Base-by-base conservation (phyloP, 192 early-diverging fungal genomes). In the Diversispora eburnea region DNA sequence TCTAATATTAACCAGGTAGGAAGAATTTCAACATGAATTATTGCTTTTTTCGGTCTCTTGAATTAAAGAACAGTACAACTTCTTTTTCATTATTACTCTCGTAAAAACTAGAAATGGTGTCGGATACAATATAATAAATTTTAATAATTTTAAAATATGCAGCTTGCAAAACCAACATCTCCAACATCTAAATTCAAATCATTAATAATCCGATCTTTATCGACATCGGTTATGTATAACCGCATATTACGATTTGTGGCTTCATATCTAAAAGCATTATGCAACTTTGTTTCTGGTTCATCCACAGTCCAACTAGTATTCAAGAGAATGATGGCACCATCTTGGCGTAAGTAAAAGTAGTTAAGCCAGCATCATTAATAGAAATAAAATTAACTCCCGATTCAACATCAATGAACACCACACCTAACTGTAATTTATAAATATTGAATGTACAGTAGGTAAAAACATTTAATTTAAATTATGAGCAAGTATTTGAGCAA, bases 301-400 rank as follows among this genome's bases (percentile, higher is more conserved):
- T 87, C 90, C 33, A 82, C 81, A 10, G 82, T 81, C 89, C 89
- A 90, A 22, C 81, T 76, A 13, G 90, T 83, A 75, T 94, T 91
- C 42, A 95, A 55, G 17, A 94, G 49, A 19, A 94, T 76, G 13
- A 77, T 74, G 5, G 85, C 88, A 20, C 81, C 82, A 15, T 76
- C 61, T 57, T 80, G 46, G 89, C 78, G 0, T 83, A 75, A n/a
- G 73, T 75, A 3, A 90, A 82, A 48, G 88, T 79, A 63, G 88
- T 75, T 41, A 93, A 51, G 41, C 76, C 68, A 9, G 85, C 51
- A 75, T 91, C 84, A 70, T 95, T 89, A 43, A 93, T 83, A 6
- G 77, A 79, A 12, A 89, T 85, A 69, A 86, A 91, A 65, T 86
- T 78, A 5, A 88, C 90, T 49, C 76, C 58, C 3, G 75, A 67